Evolutionary conservation across 1,284 basidiomycete species (phyloP), one percentile per base, ranked within the genome.

Genomic region (Porogramme epimiltina): DNA sequence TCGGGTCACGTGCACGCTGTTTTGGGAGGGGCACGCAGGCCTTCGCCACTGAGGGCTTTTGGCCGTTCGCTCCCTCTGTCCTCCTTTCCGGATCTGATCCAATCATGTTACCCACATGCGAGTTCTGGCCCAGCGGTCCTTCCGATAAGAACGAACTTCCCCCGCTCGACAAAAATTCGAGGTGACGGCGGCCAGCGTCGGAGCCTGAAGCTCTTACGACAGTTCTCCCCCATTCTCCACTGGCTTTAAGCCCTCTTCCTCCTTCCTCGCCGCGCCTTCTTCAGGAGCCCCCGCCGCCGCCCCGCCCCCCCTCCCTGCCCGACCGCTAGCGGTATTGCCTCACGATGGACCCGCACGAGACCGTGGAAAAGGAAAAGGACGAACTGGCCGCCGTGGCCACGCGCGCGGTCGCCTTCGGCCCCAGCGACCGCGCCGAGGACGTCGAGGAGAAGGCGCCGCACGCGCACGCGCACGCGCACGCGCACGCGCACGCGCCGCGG

Each of bases 371-470:
- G 49, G 23, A 51, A 31, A 39, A 41, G 23, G 68, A 66, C 45
- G 65, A 66, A 33, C 65, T 61, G 23, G 57, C 50, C 23, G 31
- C 45, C 24, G 49, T 59, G 3, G 62, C 54, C 43, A 55, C 60
- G 19, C 70, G 70, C 22, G 60, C 66, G 1, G 78, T 84, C 37
- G 79, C 73, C 24, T 82, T 83, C 60, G 34, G n/a, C 8, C 34
- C 34, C 16, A 76, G 79, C 20, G 68, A 73, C 31, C 74, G 73
- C 46, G 62, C 71, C 37, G 69, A 61, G 25, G 66, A 62, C 16
- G 69, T 70, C 54, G 66, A 79, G 49, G 75, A 79, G 55, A 78
- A 79, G 64, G 48, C 61, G 22, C 62, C 62, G 48, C 61, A 63
- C 55, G 66, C 60, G 42, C 40, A 31, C 13, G 20, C 62, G 62